phyloP scores from a whole-genome alignment of 2,329 filamentous ascomycete species.

The Fragosphaeria purpurea region DNA sequence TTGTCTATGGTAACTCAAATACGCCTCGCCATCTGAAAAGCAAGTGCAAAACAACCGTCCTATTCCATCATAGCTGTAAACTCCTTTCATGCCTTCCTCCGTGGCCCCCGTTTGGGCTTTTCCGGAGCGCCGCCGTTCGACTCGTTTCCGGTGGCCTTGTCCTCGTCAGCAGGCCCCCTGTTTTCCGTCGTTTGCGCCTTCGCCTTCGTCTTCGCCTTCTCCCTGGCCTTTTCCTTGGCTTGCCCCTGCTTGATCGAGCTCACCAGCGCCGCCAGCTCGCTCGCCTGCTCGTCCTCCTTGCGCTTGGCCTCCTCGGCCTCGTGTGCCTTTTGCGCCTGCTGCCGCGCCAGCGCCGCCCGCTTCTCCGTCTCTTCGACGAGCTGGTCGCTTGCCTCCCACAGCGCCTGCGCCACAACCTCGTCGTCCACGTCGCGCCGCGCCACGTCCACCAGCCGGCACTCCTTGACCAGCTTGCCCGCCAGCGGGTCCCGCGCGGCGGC shows the following conservation, averaged over 20 bases:
- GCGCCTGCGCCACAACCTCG: slow-evolving; percentile 67
- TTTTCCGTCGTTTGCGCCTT: slow-evolving; percentile 14
- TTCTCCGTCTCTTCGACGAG: slow-evolving; percentile 77
- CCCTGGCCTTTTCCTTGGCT: slow-evolving; percentile 19
- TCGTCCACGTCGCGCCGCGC: slow-evolving; percentile 65
- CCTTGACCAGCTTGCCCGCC: slow-evolving; percentile 60
- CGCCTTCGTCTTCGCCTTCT: slow-evolving; percentile 10
- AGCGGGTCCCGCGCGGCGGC: slow-evolving; percentile 4
- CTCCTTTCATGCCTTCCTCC: background rate
- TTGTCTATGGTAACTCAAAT: too few relatives aligned
- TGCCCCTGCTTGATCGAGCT: slow-evolving; percentile 34
- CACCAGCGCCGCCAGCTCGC: slow-evolving; percentile 30
- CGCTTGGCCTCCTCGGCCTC: slow-evolving; percentile 23
- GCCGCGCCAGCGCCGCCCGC: slow-evolving; percentile 54
- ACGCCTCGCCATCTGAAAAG: too few relatives aligned
- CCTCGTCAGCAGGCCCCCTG: background rate
- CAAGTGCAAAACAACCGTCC: too few relatives aligned
- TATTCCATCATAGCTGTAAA: too few relatives aligned
- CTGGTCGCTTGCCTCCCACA: slow-evolving; percentile 85
- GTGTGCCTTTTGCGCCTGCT: slow-evolving; percentile 26
- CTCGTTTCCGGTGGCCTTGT: too few relatives aligned
- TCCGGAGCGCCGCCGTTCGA: too few relatives aligned
- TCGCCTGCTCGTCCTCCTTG: slow-evolving; percentile 21
- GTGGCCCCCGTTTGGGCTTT: slow-evolving; percentile 1
- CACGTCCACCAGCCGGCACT: slow-evolving; percentile 69